Percentiles rank a stretch among this genome's conserved stretches.
Evolutionary conservation across 257 asterid genomes (phyloP).

Genomic region (Capsicum rhomboideum): DNA sequence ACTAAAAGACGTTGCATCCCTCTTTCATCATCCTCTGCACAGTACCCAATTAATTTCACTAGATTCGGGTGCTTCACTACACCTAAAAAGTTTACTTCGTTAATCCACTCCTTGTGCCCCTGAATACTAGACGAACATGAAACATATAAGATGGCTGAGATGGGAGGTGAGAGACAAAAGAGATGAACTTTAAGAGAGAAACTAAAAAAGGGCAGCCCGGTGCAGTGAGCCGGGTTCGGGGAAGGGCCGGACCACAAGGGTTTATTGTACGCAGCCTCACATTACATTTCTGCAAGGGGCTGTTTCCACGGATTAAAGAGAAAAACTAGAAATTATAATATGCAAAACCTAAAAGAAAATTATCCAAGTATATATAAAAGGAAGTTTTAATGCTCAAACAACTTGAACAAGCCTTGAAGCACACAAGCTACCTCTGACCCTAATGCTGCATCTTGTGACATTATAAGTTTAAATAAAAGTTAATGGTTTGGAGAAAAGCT

Average conservation of each 20-base stretch:
- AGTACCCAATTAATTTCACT: slow-evolving; percentile 80
- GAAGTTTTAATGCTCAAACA: background rate
- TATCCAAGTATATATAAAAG: background rate
- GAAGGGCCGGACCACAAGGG: no score
- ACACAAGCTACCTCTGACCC: background rate
- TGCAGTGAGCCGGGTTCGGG: no score
- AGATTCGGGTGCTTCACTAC: slow-evolving; percentile 84
- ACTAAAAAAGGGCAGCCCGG: no score
- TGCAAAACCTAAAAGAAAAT: background rate
- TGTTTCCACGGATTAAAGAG: no score
- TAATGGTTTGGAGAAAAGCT: background rate
- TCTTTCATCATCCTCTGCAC: slow-evolving; percentile 94
- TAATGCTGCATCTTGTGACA: background rate
- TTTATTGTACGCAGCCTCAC: no score
- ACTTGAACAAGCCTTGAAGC: background rate
- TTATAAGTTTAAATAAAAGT: background rate
- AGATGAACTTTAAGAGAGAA: background rate
- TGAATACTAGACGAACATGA: slow-evolving; percentile 61
- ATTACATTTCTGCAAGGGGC: no score
- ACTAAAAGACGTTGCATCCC: slow-evolving; percentile 94
- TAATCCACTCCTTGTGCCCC: slow-evolving; percentile 99
- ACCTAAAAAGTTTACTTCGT: slow-evolving; percentile 79
- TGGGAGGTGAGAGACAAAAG: background rate
- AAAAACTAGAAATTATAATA: background rate
- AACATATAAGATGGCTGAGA: slow-evolving; percentile 3